These are phyloP conservation scores for Singerocomus rubriflavus DNA, from an alignment of 1,284 basidiomycete genomes.

Conservation along the genomic window DNA sequence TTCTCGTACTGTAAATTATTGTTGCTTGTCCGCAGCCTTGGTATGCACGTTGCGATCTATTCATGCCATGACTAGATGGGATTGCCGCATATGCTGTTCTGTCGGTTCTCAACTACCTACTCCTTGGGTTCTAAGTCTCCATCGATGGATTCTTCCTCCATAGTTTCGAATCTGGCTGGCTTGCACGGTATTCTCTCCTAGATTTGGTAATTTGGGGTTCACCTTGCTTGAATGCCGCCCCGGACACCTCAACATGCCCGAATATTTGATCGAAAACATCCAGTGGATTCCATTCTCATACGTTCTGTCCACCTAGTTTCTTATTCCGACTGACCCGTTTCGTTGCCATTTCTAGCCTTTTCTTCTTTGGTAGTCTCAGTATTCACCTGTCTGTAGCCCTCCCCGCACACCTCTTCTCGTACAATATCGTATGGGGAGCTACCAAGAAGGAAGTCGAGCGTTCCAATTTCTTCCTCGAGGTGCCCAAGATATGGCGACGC, in stretches of 20 bases:
- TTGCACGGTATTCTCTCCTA: constrained; percentile 73
- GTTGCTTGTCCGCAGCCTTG: too few species aligned
- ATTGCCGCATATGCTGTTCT: constrained; percentile 66
- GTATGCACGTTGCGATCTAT: too few species aligned
- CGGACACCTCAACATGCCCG: constrained; percentile 51
- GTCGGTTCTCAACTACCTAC: constrained; percentile 67
- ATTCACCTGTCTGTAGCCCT: constrained; percentile 73
- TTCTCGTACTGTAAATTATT: constrained; percentile 71
- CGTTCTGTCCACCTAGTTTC: constrained; percentile 38
- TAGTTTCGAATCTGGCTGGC: constrained; percentile 77
- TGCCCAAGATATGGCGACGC: constrained; percentile 79
- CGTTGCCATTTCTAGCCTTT: constrained; percentile 51
- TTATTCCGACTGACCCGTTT: not conserved
- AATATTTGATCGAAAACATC: constrained; percentile 72
- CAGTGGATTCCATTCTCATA: constrained; percentile 82
- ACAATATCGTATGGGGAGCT: constrained; percentile 80
- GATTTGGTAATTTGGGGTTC: constrained; percentile 68
- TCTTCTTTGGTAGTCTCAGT: constrained; percentile 80
- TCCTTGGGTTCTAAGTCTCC: constrained; percentile 64
- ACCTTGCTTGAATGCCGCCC: constrained; percentile 72
- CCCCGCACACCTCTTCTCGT: constrained; percentile 78
- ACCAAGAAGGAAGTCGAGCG: constrained; percentile 78
- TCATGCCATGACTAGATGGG: constrained; percentile 59
- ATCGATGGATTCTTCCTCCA: constrained; percentile 71
- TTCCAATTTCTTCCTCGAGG: constrained; percentile 86